Base-by-base conservation (phyloP, 148 eudicot genomes). In the Limonium bicolor region DNA sequence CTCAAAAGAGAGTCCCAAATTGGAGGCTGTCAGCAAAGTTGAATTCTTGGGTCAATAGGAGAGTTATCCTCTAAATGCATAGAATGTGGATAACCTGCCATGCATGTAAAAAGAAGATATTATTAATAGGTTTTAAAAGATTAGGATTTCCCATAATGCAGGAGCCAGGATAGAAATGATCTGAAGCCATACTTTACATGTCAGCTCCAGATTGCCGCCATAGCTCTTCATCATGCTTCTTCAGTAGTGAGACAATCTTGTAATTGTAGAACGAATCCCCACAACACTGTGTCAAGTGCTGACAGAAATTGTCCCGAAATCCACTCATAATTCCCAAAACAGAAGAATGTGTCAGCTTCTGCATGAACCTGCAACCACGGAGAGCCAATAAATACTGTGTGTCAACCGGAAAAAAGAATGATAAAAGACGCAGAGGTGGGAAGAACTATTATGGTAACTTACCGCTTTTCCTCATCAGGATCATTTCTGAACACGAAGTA, bases 151-250 rank as follows among this genome's bases (percentile, higher is more conserved):
- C 14, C 10, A 16, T 11, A 45, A 20, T 9, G 1, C 24, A 41
- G 16, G 21, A 35, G 25, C n/a, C 31, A 36, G 6, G 11, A 8
- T 36, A 36, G 12, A 35, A 35, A 3, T 15, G 4, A 15, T 38
- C 29, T 16, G 10, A 16, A 43, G 45, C 37, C 76, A 71, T 73
- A 85, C 95, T 68, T 92, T 85, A 52, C 94, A 81, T 41, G 95
- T 81, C 61, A 92, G 67, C 64, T 92, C 99, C 55, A 92, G 80
- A 67, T n/a, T 92, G 99, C 24, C 99, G 95, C 95, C 99, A 92
- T 18, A 92, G 90, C 61, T 92, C 99, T 65, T 92, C 95, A 56
- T 92, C 99, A 50, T 92, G 95, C 50, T 85, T 88, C 62, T 76
- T 92, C 44, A 92, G 50, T 58, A 85, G 69, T 54, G 53, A 29